Conservation (phyloP, 2,329 filamentous ascomycete genomes). For the Penicillium expansum region DNA sequence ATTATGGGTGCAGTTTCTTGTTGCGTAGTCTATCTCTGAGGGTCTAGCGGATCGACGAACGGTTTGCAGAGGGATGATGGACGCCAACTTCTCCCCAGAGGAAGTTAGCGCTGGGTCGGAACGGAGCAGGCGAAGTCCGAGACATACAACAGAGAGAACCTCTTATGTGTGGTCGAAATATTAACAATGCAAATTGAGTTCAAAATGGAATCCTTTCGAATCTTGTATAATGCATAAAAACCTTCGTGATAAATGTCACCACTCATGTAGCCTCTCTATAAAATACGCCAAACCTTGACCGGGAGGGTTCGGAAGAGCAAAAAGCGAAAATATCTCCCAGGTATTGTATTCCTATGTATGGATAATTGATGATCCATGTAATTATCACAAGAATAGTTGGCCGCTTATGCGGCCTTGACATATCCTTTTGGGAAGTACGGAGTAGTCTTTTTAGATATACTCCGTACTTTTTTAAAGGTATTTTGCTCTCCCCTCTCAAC, state of each 20-base stretch:
- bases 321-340: background rate
- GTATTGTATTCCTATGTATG: too few species aligned
- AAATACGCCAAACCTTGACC: background rate
- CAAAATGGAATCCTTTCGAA: background rate
- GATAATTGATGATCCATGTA: background rate
- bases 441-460: too few species aligned
- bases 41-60: background rate
- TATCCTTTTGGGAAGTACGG: too few species aligned
- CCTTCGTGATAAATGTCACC: background rate
- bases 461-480: too few species aligned
- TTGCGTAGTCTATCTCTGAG: background rate
- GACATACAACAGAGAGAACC: background rate
- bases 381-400: background rate
- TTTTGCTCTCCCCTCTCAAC: too few species aligned
- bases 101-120: background rate
- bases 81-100: background rate
- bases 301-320: background rate
- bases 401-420: too few species aligned
- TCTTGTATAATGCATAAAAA: background rate
- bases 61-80: background rate
- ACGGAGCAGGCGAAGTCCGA: background rate
- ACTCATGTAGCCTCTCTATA: background rate
- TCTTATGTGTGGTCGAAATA: background rate
- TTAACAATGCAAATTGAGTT: background rate
- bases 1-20: background rate